phyloP scores from a whole-genome alignment of 768 basidiomycete genomes.

The Naganishia antarctica region DNA sequence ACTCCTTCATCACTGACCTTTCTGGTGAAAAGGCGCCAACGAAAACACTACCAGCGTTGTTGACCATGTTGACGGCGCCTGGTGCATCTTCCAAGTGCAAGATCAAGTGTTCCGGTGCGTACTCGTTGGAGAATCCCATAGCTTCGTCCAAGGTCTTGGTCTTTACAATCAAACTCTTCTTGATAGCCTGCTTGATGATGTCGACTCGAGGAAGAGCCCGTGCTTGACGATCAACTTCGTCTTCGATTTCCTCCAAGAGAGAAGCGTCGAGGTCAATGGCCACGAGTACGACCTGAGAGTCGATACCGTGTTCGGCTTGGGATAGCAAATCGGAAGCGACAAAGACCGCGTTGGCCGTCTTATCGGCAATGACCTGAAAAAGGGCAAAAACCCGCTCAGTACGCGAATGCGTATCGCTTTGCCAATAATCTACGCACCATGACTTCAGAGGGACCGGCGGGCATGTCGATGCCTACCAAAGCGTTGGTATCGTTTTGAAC shows the following conservation, averaged over 20 bases:
- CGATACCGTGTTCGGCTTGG: conserved; percentile 95
- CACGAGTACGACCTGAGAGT: conserved; percentile 95
- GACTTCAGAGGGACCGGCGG: conserved; percentile 95
- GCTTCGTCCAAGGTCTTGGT: conserved; percentile 66
- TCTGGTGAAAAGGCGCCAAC: conserved; percentile 93
- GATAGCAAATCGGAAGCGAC: conserved; percentile 95
- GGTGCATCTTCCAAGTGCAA: conserved; percentile 73
- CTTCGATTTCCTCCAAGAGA: conserved; percentile 66
- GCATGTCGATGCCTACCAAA: conserved; percentile 96
- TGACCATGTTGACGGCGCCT: conserved; percentile 60
- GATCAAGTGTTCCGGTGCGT: conserved; percentile 96
- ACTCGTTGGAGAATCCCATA: conserved; percentile 86
- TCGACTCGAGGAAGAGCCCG: conserved; percentile 77
- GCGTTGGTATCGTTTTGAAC: conserved; percentile 98
- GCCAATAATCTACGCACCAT: conserved; percentile 59
- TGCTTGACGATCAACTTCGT: conserved; percentile 80
- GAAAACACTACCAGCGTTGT: conserved; percentile 95
- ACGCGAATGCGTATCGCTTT: not conserved
- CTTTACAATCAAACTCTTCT: conserved; percentile 84
- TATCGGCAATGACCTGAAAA: conserved; percentile 82
- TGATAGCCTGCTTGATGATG: conserved; percentile 81
- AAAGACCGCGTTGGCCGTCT: conserved; percentile 76
- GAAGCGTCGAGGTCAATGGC: conserved; percentile 64
- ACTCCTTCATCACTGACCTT: conserved; percentile 63
- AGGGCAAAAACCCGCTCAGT: no score